Evolutionary conservation across 768 basidiomycete genomes (phyloP), one percentile per base, ranked within the genome.

Genomic region (Kwoniella mangroviensis): DNA sequence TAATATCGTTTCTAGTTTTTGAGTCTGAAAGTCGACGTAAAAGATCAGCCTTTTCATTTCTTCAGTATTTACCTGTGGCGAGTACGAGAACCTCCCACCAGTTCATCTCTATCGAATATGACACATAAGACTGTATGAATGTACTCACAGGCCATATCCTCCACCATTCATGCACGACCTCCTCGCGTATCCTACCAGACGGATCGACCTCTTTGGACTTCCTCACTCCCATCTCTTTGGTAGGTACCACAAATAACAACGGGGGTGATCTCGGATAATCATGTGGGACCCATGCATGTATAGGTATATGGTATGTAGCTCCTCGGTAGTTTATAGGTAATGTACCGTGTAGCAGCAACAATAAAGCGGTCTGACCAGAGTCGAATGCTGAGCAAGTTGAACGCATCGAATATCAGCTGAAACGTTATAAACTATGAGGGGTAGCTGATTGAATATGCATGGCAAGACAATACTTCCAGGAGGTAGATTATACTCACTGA

Each of bases 231-330:
- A 99, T 93, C 78, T 92, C 90, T 63, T 85, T 87, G 2, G 93
- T 97, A 42, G 97, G 96, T 13, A 93, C 91, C 74, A 99, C 94
- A 84, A 93, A 98, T 22, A 86, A 87, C 77, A 98, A 87, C 22
- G 97, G 97, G 0, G 94, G 90, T 13, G 86, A 85, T 53, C 87
- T 86, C 3, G 96, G 96, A 78, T 94, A 98, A 52, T 92, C 92
- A 62, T 87, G 87, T 2, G 93, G 87, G 52, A 98, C 75, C 94
- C 95, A 98, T 70, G 96, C 75, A 13, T 91, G 89, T 75, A 99
- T 84, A 3, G 97, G 97, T 76, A 98, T 98, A 83, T 99, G 93
- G 86, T 99, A 99, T 1, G 90, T 86, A 0, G 88, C 84, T 1
- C 86, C 84, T 59, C 91, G 87, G 85, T 89, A 96, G 0, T 87